Percentiles rank a stretch among this genome's conserved stretches.
phyloP scores from a whole-genome alignment of 768 basidiomycete species.

The Sarcodon sp. region DNA sequence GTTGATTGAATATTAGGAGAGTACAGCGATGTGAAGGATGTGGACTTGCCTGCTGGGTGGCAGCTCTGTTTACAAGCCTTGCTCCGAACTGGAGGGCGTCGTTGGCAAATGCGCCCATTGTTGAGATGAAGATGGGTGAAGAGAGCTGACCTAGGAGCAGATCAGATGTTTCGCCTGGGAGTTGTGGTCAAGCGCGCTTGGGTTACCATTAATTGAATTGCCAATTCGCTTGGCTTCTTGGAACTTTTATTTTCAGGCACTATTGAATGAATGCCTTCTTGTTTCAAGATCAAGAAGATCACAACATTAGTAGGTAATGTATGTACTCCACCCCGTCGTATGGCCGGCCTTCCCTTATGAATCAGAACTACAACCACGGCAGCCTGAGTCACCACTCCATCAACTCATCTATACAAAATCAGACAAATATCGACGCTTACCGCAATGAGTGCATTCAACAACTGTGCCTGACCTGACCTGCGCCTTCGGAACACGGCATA shows the following conservation, averaged over 20 bases:
- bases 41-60: constrained; percentile 31
- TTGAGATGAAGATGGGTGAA: constrained; percentile 3
- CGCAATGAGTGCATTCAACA: constrained; percentile 96
- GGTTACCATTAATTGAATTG: no score
- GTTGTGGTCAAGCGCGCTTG: no score
- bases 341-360: constrained; percentile 27
- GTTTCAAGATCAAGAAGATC: no score
- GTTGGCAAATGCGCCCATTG: constrained; percentile 36
- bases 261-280: no score
- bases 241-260: no score
- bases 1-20: not conserved
- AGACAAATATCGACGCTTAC: constrained; percentile 34
- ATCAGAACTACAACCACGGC: constrained; percentile 86
- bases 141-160: not conserved
- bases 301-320: no score
- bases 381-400: constrained; percentile 38
- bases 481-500: constrained; percentile 94
- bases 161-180: no score
- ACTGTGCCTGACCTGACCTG: constrained; percentile 82
- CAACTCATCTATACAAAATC: constrained; percentile 5
- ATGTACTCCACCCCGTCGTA: not conserved
- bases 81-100: constrained; percentile 17
- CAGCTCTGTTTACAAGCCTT: constrained; percentile 29
- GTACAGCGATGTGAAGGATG: constrained; percentile 3
- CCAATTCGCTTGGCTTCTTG: no score